These are phyloP conservation scores for Stereocaulon alpinum DNA, from an alignment of 495 filamentous ascomycete genomes.

Conservation along the genomic window DNA sequence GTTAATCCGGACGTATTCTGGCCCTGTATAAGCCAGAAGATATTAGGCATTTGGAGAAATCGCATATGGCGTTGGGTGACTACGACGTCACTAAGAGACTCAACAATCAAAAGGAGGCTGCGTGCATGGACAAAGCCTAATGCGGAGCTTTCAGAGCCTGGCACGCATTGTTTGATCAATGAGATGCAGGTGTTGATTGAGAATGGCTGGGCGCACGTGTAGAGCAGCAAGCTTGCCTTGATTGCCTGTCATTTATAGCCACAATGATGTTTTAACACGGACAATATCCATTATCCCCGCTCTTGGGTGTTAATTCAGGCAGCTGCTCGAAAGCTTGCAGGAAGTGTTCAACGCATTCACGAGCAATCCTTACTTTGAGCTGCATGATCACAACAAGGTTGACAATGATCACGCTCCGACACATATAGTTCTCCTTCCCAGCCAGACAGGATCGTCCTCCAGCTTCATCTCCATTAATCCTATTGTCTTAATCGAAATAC, in stretches of 20 bases:
- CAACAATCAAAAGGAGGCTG: conserved; percentile 31
- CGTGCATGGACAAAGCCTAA: conserved; percentile 33
- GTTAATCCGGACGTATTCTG: conserved; percentile 36
- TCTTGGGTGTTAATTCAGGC: too few species aligned
- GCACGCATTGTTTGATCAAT: conserved; percentile 61
- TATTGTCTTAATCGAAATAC: not conserved
- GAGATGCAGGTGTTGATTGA: conserved; percentile 73
- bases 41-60: conserved; percentile 48
- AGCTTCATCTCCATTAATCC: not conserved
- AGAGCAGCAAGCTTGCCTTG: not conserved
- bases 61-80: conserved; percentile 42
- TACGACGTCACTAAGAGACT: conserved; percentile 28
- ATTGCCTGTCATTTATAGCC: not conserved
- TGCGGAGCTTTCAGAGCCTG: conserved; percentile 37
- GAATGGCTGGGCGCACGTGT: conserved; percentile 73
- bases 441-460: too few species aligned
- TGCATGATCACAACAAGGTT: too few species aligned
- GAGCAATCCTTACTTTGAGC: too few species aligned
- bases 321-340: too few species aligned
- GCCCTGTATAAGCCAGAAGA: conserved; percentile 28
- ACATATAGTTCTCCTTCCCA: too few species aligned
- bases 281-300: too few species aligned
- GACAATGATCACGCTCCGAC: too few species aligned
- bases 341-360: too few species aligned
- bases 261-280: too few species aligned